Evolutionary conservation across 2,329 filamentous ascomycete genomes (phyloP).

Genomic region (Neospermospora avenae): DNA sequence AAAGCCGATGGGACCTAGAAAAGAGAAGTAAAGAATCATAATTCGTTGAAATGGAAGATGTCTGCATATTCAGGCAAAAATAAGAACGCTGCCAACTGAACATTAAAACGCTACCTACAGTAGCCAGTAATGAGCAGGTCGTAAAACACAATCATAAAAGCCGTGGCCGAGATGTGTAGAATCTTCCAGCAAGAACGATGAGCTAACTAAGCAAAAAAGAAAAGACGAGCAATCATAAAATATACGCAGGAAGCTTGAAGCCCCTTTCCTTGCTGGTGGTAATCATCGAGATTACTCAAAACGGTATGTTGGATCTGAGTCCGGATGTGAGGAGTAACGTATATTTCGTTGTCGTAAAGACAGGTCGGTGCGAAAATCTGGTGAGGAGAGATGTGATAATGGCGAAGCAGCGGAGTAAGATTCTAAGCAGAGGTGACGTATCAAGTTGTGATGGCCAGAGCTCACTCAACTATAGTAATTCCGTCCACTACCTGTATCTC

Average conservation of each 20-base stretch:
- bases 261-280: neutral
- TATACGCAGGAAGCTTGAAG: neutral
- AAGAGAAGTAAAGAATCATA: neutral
- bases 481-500: neutral
- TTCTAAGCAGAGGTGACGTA: neutral
- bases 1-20: neutral
- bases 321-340: neutral
- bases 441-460: neutral
- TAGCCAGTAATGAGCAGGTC: no score
- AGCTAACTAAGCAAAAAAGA: neutral
- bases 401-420: no score
- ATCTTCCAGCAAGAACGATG: no score
- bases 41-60: neutral
- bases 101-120: no score
- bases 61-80: neutral
- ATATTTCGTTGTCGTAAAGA: neutral
- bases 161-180: no score
- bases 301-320: neutral
- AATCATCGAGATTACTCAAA: neutral
- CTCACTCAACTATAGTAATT: neutral
- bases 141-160: no score
- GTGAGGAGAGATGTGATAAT: no score
- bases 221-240: neutral
- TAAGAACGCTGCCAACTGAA: no score
- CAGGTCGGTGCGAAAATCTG: neutral